Evolutionary conservation across 2,329 filamentous ascomycete genomes (phyloP), one percentile per base, ranked within the genome.

Genomic region (Exserohilum turcica): DNA sequence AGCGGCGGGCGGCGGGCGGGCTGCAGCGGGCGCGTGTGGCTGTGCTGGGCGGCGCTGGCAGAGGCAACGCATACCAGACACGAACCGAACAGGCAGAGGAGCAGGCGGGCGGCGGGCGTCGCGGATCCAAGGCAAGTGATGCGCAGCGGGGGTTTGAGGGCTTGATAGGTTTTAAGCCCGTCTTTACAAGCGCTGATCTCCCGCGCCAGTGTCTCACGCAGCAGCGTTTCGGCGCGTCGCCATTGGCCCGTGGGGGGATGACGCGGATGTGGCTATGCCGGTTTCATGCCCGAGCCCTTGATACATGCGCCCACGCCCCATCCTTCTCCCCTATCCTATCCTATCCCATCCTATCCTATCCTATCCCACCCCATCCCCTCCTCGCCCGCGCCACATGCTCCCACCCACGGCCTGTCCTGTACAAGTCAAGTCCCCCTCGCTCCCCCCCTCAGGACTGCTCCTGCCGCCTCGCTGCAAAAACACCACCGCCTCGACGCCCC

Each of bases 161-260:
- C 18, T n/a, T 49, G 49, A 59, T 60, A 56, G 60, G 63, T 59
- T 63, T 61, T 56, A 48, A 53, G 46, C 37, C 39, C 28, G 49
- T 50, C 29, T 32, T 29, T 18, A 43, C 56, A 53, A 57, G 58
- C 60, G 56, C 55, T 35, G 50, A 55, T 48, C 48, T 59, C 57
- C 60, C 60, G 67, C 65, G 65, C 66, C 61, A 67, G 52, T 59
- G 67, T 69, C 60, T 60, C 67, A 67, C 35, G 53, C 59, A 44
- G 43, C 52, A 62, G 47, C 39, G 55, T 43, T 35, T 40, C 33
- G 37, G 36, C 39, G 48, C 48, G 49, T 46, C 24, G 40, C 63
- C 56, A 68, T 70, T 66, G 66, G 66, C 18, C 37, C 12, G 38
- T 28, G 31, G 35, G 37, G 24, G 43, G 43, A 56, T 53, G 45